Base-by-base conservation (phyloP, 2,329 filamentous ascomycete genomes). In the Phaeoacremonium minimum region DNA sequence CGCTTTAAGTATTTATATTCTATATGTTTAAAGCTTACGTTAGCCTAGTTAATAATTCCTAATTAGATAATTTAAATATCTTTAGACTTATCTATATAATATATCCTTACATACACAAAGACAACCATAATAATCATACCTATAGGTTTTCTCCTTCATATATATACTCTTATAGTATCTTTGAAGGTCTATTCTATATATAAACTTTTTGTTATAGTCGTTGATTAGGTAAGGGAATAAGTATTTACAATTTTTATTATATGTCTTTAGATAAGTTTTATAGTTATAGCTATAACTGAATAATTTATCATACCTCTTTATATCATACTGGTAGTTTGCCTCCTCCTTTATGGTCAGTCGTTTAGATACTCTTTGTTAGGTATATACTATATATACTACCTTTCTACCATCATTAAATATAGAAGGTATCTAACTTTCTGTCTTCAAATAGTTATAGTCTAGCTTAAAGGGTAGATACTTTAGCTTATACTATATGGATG, bases 251-350 rank as follows among this genome's bases (percentile, higher is more conserved):
- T 77, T 73, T 11, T 86, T 80, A 52, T 91, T 80, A 53, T 95
- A 89, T 1, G 82, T 90, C 52, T 90, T 83, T 72, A 90, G 75
- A 57, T 95, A 88, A 18, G 87, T 85, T 52, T 86, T 89, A 64
- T 83, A 87, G 61, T 95, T 95, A 65, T 91, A 94, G 51, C 79
- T 83, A 43, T 89, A 73, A 46, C 86, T 87, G 56, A 95, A 95
- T 13, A 83, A 74, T 57, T 84, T 87, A 6, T 83, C 81, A 53
- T 89, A 95, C 3, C 80, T 70, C 40, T 80, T 72, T 20, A 80
- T 66, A 36, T 71, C 67, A 54, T 89, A 95, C 44, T 76, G 71
- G 58, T 78, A 84, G 48, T 80, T 86, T 36, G 83, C 84, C 48
- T 86, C 82, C 45, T 83, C 82, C 40, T 73, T 75, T 14, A 80